Percentiles rank a stretch among this genome's conserved stretches.
Evolutionary conservation across 2,329 filamentous ascomycete species (phyloP).

Genomic region (Cytospora piceae): DNA sequence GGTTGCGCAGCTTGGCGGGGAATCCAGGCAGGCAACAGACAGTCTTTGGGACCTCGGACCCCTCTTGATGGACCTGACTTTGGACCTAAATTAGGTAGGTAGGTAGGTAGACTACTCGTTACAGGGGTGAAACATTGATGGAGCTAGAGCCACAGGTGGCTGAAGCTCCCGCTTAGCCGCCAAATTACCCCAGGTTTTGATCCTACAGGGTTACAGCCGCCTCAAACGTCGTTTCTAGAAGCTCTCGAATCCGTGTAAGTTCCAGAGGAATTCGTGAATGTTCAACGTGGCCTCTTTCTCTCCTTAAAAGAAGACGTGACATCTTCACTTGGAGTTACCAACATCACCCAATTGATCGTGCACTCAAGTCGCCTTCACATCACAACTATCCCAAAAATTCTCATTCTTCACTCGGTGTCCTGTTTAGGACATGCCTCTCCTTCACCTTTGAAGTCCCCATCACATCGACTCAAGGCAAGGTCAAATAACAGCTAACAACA

Average conservation of each 20-base stretch:
- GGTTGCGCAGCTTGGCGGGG: background rate
- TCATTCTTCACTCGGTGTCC: conserved; percentile 23
- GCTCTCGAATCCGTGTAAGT: background rate
- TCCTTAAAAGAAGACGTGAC: conserved; percentile 32
- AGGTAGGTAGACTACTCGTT: too few species aligned
- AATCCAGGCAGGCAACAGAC: background rate
- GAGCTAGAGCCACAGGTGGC: conserved; percentile 36
- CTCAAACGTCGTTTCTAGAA: conserved; percentile 24
- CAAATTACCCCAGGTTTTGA: conserved; percentile 22
- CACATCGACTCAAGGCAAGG: background rate
- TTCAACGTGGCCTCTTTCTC: conserved; percentile 50
- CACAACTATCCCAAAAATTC: background rate
- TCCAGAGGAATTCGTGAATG: conserved; percentile 15
- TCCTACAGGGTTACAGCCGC: conserved; percentile 4
- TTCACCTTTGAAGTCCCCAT: conserved; percentile 19
- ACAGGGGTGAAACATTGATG: background rate
- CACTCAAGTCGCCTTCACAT: conserved; percentile 1
- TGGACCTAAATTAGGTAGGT: too few species aligned
- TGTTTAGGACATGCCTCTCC: conserved; percentile 24
- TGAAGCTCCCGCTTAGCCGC: conserved; percentile 27
- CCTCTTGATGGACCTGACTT: background rate
- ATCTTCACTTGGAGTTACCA: conserved; percentile 8
- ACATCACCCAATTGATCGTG: background rate
- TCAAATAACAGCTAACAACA: background rate
- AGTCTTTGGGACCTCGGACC: background rate